phyloP scores from a whole-genome alignment of 495 filamentous ascomycete genomes.

The Aspergillus bridgeri region DNA sequence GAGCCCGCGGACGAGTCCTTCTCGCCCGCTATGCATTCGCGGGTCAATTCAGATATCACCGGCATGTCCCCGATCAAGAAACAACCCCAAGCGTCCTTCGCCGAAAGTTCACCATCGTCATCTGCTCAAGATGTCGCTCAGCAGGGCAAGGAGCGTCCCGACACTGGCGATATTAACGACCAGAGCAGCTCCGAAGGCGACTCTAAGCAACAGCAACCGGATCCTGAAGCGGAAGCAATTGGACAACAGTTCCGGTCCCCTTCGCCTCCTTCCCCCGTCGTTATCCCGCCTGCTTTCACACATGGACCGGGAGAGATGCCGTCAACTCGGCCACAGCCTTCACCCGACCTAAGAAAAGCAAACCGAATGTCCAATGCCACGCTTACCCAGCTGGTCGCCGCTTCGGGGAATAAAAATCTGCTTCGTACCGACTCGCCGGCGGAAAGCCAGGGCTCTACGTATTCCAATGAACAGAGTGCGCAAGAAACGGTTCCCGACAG shows the following conservation, averaged over 20 bases:
- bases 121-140: slow-evolving; percentile 43
- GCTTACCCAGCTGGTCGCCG: slow-evolving; percentile 68
- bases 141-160: slow-evolving; percentile 20
- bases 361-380: slow-evolving; percentile 80
- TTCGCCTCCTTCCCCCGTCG: slow-evolving; percentile 69
- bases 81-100: slow-evolving; percentile 24
- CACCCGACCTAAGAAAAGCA: slow-evolving; percentile 70
- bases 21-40: slow-evolving; percentile 43
- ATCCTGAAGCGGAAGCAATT: slow-evolving; percentile 20
- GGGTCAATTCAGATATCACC: slow-evolving; percentile 54
- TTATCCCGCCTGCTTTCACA: slow-evolving; percentile 69
- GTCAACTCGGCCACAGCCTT: slow-evolving; percentile 60
- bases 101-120: slow-evolving; percentile 32
- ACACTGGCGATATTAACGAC: slow-evolving; percentile 36
- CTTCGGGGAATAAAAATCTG: slow-evolving; percentile 46
- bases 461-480: slow-evolving; percentile 16
- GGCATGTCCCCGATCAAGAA: slow-evolving; percentile 23
- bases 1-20: slow-evolving; percentile 33
- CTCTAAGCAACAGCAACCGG: slow-evolving; percentile 23
- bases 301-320: slow-evolving; percentile 68
- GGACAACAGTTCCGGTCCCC: slow-evolving; percentile 51
- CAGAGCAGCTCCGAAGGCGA: slow-evolving; percentile 61
- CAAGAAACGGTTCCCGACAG: slow-evolving; percentile 11
- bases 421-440: slow-evolving; percentile 32
- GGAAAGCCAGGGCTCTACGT: slow-evolving; percentile 20